Conservation (phyloP, 2,329 filamentous ascomycete species). For the Knufia fluminis region DNA sequence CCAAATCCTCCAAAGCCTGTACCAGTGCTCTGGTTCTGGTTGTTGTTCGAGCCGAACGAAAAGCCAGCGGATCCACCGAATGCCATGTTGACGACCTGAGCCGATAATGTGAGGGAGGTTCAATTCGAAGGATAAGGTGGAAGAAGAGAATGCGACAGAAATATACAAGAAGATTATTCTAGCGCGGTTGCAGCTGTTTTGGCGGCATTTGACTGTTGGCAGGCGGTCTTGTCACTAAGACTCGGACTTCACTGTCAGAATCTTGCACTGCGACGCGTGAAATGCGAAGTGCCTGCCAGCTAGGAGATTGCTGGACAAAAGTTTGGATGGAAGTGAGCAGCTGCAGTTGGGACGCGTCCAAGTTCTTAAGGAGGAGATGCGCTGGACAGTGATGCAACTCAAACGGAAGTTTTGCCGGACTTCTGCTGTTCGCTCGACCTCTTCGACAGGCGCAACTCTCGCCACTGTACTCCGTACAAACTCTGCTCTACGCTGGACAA, state of each 20-base stretch:
- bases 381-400: constrained; percentile 5
- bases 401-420: neutral
- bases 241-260: neutral
- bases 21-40: constrained; percentile 12
- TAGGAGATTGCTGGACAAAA: neutral
- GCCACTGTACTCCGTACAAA: neutral
- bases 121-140: neutral
- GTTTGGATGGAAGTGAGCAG: neutral
- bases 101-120: neutral
- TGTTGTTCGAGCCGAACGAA: constrained; percentile 18
- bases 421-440: no score
- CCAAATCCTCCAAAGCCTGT: constrained; percentile 22
- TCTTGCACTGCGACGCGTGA: neutral
- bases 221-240: constrained; percentile 5
- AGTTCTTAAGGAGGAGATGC: constrained; percentile 7
- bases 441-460: neutral
- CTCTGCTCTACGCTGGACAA: no score
- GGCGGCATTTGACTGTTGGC: neutral
- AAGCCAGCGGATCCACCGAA: constrained; percentile 20
- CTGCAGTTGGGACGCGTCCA: neutral
- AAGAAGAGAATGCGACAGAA: neutral
- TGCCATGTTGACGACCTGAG: constrained; percentile 18
- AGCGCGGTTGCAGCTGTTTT: constrained; percentile 2
- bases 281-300: constrained; percentile 3
- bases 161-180: constrained; percentile 1